Evolutionary conservation across 805 yeast genomes (phyloP), one percentile per base, ranked within the genome.

Genomic region (Lipomyces starkeyi): DNA sequence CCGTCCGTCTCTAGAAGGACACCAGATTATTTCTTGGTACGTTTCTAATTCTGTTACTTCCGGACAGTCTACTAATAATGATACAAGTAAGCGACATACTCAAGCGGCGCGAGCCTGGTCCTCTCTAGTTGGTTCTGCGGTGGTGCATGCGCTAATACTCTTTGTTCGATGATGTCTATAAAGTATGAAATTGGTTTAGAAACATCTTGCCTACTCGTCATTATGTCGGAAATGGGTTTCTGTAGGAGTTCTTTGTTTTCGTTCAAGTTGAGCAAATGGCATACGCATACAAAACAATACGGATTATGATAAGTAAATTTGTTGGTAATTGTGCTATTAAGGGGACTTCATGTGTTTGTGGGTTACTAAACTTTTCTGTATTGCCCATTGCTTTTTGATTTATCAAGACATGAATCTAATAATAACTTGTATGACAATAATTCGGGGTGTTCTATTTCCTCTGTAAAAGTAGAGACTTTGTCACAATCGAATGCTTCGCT

Each of bases 1-100:
- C 97, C 98, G 65, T 90, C 96, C 2, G 97, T 93, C 35, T 90
- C 96, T 55, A 87, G 98, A 80, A 90, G 93, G 77, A 92, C 97
- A 3, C 98, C 98, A 8, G 97, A 93, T 80, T 93, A 93, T 79
- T 93, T 93, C 86, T 85, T 93, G 80, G 91, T 82, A 84, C 17
- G 65, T 35, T 47, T 8, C 22, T 43, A 43, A 8, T 17, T 1
- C 22, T 6, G 49, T 17, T 17, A 43, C 22, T 3, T 43, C 17
- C 3, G 49, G 20, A n/a, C 49, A 8, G 9, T 43, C 22, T 8
- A n/a, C 49, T 43, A 17, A 43, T n/a, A 43, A 8, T 17, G 22
- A 17, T 37, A 37, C 3, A 13, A 43, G 49, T 43, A 43, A 43
- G n/a, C 22, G 49, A n/a, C 25, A 17, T 8, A 43, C n/a, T 2